Percentiles rank a stretch among this genome's conserved stretches.
These are phyloP conservation scores for Hyphopichia fennica DNA, from an alignment of 1,139 yeast species.

Conservation along the genomic window DNA sequence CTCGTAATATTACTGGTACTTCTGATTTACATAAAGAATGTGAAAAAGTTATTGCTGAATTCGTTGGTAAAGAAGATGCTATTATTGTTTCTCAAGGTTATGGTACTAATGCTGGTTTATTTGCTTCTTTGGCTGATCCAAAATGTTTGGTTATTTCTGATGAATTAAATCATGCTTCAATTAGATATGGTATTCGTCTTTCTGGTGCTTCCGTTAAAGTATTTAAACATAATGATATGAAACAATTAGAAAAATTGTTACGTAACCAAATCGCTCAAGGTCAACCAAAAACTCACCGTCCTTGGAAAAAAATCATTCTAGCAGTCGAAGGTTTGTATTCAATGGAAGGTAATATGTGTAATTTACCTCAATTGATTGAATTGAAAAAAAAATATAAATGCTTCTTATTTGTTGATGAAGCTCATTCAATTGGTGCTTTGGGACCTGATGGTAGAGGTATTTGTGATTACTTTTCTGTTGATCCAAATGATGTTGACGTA, in stretches of 20 bases:
- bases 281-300: conserved; percentile 94
- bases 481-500: conserved; percentile 75
- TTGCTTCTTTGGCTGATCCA: conserved; percentile 79
- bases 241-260: conserved; percentile 70
- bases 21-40: conserved; percentile 73
- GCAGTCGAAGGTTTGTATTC: conserved; percentile 96
- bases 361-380: conserved; percentile 74
- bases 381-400: conserved; percentile 85
- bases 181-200: conserved; percentile 89
- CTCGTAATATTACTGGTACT: conserved; percentile 75
- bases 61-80: conserved; percentile 90
- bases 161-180: conserved; percentile 92
- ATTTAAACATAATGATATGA: conserved; percentile 90
- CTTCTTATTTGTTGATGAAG: conserved; percentile 91
- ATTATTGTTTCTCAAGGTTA: conserved; percentile 91
- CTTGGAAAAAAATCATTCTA: conserved; percentile 92
- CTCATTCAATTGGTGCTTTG: conserved; percentile 97
- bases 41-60: conserved; percentile 76
- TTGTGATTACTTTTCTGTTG: conserved; percentile 85
- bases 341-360: conserved; percentile 96
- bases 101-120: conserved; percentile 92
- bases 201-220: conserved; percentile 94
- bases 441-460: conserved; percentile 94
- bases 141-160: conserved; percentile 91
- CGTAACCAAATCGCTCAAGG: conserved; percentile 94